Percentiles rank a stretch among this genome's conserved stretches.
phyloP scores from a whole-genome alignment of 2,329 filamentous ascomycete genomes.

The Diplodia sapinea region DNA sequence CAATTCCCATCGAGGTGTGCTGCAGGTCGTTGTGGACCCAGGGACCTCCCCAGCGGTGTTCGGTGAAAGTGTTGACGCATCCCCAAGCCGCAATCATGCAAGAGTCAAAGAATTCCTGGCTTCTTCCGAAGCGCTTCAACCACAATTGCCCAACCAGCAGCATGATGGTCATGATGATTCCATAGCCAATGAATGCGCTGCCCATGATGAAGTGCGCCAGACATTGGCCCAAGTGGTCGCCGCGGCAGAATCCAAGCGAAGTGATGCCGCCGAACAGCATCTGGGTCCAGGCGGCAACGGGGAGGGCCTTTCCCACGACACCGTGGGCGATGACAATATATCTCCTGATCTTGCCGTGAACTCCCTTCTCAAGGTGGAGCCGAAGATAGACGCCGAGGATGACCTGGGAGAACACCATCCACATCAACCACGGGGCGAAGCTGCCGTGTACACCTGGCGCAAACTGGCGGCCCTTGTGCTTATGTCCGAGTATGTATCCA shows the following conservation, averaged over 20 bases:
- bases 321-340: constrained; percentile 76
- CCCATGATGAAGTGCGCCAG: constrained; percentile 99
- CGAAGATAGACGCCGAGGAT: constrained; percentile 84
- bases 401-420: constrained; percentile 78
- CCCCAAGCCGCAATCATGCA: constrained; percentile 92
- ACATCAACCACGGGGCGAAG: constrained; percentile 81
- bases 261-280: constrained; percentile 97
- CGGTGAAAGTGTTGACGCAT: constrained; percentile 96
- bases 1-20: constrained; percentile 98
- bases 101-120: constrained; percentile 97
- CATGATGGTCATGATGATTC: constrained; percentile 82
- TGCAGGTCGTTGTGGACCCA: constrained; percentile 97
- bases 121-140: constrained; percentile 80
- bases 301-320: constrained; percentile 84
- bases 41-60: constrained; percentile 86
- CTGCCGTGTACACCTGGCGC: constrained; percentile 77
- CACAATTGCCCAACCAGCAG: constrained; percentile 87
- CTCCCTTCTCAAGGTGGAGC: constrained; percentile 83
- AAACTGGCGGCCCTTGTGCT: constrained; percentile 89
- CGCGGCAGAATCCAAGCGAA: constrained; percentile 87
- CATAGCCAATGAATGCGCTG: constrained; percentile 92
- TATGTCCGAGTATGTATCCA: constrained; percentile 90
- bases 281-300: constrained; percentile 85
- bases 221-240: constrained; percentile 90
- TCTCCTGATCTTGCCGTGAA: constrained; percentile 77